A percentile compares a stretch with the other conserved stretches of the same genome.
These are phyloP conservation scores for Lasiosphaeria hispida DNA, from an alignment of 495 filamentous ascomycete species.

Conservation along the genomic window DNA sequence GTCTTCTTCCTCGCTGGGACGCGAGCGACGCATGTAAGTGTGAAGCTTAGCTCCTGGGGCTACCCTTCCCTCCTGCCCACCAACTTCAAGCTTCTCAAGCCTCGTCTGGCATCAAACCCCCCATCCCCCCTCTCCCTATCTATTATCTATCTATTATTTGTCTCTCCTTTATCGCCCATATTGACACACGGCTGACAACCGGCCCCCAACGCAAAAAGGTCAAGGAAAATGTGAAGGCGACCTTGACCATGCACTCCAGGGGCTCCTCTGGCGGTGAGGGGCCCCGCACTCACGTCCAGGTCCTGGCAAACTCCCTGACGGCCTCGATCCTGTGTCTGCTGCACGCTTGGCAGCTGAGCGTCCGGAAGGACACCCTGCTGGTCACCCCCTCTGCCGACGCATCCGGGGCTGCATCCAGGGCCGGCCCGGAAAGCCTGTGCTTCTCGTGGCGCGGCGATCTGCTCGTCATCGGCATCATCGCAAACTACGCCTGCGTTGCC, in stretches of 20 bases:
- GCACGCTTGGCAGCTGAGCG: conserved; percentile 63
- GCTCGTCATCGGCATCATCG: conserved; percentile 57
- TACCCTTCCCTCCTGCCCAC: neutral
- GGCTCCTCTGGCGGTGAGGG: conserved; percentile 75
- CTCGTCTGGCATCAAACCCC: neutral
- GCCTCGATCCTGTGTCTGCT: conserved; percentile 71
- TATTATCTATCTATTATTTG: too few species aligned
- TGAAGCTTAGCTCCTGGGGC: neutral
- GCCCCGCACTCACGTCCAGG: conserved; percentile 80
- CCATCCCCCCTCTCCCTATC: neutral
- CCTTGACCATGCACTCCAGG: conserved; percentile 70
- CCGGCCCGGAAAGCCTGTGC: conserved; percentile 38
- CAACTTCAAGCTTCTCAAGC: neutral
- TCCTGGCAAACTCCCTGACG: conserved; percentile 81
- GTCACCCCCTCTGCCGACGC: conserved; percentile 3
- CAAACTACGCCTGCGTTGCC: conserved; percentile 85
- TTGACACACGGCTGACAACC: conserved; percentile 3
- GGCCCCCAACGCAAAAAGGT: conserved; percentile 45
- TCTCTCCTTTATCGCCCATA: neutral
- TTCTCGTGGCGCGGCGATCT: conserved; percentile 53
- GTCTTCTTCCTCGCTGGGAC: conserved; percentile 89
- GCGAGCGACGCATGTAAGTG: conserved; percentile 70
- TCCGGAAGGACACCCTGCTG: conserved; percentile 34
- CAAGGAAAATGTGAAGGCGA: conserved; percentile 82
- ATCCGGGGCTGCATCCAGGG: conserved; percentile 12